Conservation (phyloP, 2,329 filamentous ascomycete genomes). For the Neocucurbitaria cava region DNA sequence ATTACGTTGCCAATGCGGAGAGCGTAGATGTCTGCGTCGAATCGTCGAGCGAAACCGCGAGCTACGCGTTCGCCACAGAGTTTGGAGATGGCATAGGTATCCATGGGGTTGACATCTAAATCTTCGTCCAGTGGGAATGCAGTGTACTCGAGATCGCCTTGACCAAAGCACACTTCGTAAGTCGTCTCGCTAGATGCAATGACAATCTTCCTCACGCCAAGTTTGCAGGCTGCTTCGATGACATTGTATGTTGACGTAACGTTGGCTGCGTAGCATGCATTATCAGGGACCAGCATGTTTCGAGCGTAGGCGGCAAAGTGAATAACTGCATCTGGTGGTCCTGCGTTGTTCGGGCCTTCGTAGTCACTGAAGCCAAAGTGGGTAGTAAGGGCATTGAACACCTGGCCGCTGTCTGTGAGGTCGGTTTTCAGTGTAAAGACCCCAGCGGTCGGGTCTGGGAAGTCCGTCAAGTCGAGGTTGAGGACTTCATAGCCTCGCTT, state of each 20-base stretch:
- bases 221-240: conserved; percentile 67
- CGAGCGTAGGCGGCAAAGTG: conserved; percentile 66
- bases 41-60: conserved; percentile 63
- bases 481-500: conserved; percentile 60
- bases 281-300: conserved; percentile 68
- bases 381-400: conserved; percentile 61
- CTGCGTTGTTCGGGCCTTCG: conserved; percentile 51
- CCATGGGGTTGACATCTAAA: conserved; percentile 66
- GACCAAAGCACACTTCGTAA: conserved; percentile 68
- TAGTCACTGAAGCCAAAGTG: conserved; percentile 63
- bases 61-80: conserved; percentile 65
- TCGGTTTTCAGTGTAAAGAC: conserved; percentile 64
- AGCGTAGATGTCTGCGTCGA: conserved; percentile 64
- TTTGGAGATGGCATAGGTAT: conserved; percentile 68
- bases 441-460: conserved; percentile 50
- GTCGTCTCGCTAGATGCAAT: conserved; percentile 66
- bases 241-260: conserved; percentile 66
- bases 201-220: conserved; percentile 68
- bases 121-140: conserved; percentile 67
- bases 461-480: conserved; percentile 62
- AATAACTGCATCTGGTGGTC: conserved; percentile 65
- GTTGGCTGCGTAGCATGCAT: conserved; percentile 65
- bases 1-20: conserved; percentile 68
- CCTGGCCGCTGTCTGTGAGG: conserved; percentile 62
- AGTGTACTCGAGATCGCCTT: conserved; percentile 64